Conservation (phyloP, 2,329 filamentous ascomycete species). For the Sporothrix pseudoabietina region DNA sequence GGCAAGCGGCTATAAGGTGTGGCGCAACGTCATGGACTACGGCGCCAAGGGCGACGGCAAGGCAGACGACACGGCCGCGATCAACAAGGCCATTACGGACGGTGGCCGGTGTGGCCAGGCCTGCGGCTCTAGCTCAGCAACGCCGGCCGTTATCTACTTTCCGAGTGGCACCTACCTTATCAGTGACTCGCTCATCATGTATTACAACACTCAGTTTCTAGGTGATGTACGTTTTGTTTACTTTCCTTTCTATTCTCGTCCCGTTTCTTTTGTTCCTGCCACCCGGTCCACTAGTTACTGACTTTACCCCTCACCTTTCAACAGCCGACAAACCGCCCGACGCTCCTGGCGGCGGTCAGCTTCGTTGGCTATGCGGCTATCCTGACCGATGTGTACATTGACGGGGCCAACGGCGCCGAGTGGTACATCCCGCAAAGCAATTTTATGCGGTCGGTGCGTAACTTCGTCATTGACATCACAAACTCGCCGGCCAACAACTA, state of each 20-base stretch:
- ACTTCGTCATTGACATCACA: conserved; percentile 15
- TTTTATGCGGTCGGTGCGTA: conserved; percentile 42
- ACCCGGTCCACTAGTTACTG: no score
- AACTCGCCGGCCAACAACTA: neutral
- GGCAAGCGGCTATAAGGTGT: conserved; percentile 39
- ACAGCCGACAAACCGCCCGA: conserved; percentile 23
- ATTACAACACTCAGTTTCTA: conserved; percentile 34
- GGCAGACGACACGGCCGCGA: conserved; percentile 72
- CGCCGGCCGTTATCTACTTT: conserved; percentile 35
- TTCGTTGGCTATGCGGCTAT: conserved; percentile 28
- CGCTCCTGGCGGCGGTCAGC: conserved; percentile 20
- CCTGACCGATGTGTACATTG: neutral
- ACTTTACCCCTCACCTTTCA: neutral
- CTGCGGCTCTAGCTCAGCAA: conserved; percentile 27
- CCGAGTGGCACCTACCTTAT: conserved; percentile 34
- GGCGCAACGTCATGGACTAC: conserved; percentile 53
- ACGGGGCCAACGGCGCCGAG: conserved; percentile 41
- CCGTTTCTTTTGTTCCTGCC: no score
- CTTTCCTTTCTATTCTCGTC: no score
- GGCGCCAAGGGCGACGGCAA: conserved; percentile 53
- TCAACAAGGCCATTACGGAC: conserved; percentile 66
- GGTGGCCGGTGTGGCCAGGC: conserved; percentile 31
- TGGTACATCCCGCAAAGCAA: conserved; percentile 40
- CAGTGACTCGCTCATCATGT: conserved; percentile 29
- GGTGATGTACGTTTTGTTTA: conserved; percentile 24